A percentile compares a stretch with the other conserved stretches of the same genome.
Evolutionary conservation across 352 stramenopile genomes (phyloP).

Genomic region (Globisporangium barbulae): DNA sequence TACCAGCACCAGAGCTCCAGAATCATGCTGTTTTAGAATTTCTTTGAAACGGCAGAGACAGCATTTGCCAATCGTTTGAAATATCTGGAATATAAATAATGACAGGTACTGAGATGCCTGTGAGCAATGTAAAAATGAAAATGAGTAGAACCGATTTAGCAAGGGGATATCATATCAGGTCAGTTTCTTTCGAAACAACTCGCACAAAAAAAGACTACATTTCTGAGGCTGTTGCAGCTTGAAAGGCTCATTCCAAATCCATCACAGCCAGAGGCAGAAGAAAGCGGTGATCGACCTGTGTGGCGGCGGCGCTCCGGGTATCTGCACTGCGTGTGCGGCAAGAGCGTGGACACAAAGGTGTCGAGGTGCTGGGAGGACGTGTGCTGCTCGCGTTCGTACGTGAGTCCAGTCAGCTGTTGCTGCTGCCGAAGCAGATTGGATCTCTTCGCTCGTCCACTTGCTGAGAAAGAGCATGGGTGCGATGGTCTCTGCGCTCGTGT

Average conservation of each 20-base stretch:
- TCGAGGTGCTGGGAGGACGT: background rate
- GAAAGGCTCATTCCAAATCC: slow-evolving; percentile 14
- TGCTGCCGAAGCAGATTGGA: background rate
- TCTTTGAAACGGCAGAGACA: background rate
- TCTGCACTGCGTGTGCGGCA: background rate
- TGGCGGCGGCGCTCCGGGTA: background rate
- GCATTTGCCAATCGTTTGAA: background rate
- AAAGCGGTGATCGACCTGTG: background rate
- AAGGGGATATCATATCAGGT: background rate
- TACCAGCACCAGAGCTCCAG: background rate
- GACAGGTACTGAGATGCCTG: background rate
- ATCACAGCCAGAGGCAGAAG: background rate
- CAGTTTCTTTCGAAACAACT: background rate
- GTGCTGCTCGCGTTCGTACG: background rate
- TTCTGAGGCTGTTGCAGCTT: slow-evolving; percentile 12
- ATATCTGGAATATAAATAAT: background rate
- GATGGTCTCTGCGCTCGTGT: slow-evolving; percentile 82
- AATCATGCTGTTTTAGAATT: background rate
- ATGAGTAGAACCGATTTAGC: background rate
- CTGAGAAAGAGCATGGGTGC: slow-evolving; percentile 52
- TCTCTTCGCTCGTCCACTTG: background rate
- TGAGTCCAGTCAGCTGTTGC: background rate
- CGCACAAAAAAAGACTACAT: slow-evolving; percentile 7
- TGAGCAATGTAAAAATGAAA: background rate
- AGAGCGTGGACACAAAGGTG: background rate